Base-by-base conservation (phyloP, 2,329 filamentous ascomycete genomes). In the Acarospora socialis region DNA sequence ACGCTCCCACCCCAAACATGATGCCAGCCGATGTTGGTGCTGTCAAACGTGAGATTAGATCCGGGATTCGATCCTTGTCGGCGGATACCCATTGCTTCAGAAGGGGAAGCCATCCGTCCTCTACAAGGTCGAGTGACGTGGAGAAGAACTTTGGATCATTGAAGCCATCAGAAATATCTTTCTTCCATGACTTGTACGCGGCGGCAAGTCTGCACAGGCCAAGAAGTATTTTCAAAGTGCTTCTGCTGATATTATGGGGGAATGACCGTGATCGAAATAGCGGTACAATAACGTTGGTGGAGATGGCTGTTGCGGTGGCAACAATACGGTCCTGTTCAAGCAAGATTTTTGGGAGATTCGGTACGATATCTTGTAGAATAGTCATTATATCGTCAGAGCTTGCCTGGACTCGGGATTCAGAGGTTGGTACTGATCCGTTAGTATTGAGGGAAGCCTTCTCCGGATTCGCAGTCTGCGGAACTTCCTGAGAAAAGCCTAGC, bases 1-100 rank as follows among this genome's bases (percentile, higher is more conserved):
- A 84, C 5, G 90, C 90, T 7, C 92, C 92, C 1, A 98, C 90
- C n/a, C 90, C 90, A 48, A 98, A 98, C 51, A 98, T 87, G 44
- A 98, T 92, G 6, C 90, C 90, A 0, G 92, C 90, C 9, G 86
- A 87, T 1, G 86, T 83, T 4, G 90, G 90, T 3, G 86, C 71
- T 4, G 76, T 76, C 39, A 98, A 70, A 13, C 83, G 77, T 21
- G 70, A 65, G 6, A 95, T 57, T 3, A 94, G 62, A 39, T 98
- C 90, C 0, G 76, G 63, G 57, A 98, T 69, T 28, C 81, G 74
- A 34, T 94, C 86, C 56, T 92, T 94, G 53, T 98, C 90, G 10
- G 72, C 72, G 9, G 86, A 59, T 3, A 74, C 69, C 81, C 86
- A 93, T 51, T 93, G 83, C 22, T 73, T 76, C 14, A 98, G 57